A percentile compares a stretch with the other conserved stretches of the same genome.
These are phyloP conservation scores for Pachyrhizus erosus DNA, from an alignment of 306 rosid species.

Conservation along the genomic window DNA sequence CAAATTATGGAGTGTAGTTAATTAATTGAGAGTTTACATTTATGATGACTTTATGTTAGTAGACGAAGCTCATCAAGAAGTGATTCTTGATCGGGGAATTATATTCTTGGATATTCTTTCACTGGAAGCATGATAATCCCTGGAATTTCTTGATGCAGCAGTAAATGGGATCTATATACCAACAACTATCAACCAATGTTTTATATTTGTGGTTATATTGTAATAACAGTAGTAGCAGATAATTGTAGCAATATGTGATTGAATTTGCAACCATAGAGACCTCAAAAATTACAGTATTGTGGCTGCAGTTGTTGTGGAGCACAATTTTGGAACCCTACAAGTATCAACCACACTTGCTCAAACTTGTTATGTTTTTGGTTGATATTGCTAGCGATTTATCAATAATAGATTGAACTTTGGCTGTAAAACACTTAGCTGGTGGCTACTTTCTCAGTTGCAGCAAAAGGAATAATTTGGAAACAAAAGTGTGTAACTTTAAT, in stretches of 20 bases:
- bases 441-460: constrained; percentile 21
- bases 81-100: neutral
- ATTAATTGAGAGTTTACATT: constrained; percentile 3
- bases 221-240: neutral
- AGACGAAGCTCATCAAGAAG: neutral
- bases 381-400: neutral
- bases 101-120: constrained; percentile 20
- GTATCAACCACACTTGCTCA: neutral
- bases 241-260: neutral
- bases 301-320: neutral
- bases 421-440: neutral
- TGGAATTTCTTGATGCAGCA: constrained; percentile 36
- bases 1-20: neutral
- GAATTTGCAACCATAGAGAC: neutral
- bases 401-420: neutral
- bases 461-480: constrained; percentile 1
- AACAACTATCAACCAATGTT: constrained; percentile 10
- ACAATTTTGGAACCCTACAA: neutral
- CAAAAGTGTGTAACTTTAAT: constrained; percentile 20
- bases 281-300: neutral
- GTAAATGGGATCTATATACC: neutral
- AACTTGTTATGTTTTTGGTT: neutral
- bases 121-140: neutral
- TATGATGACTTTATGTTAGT: neutral
- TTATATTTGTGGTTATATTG: neutral